Evolutionary conservation across 768 basidiomycete genomes (phyloP).

Genomic region (Favolaschia claudopus): DNA sequence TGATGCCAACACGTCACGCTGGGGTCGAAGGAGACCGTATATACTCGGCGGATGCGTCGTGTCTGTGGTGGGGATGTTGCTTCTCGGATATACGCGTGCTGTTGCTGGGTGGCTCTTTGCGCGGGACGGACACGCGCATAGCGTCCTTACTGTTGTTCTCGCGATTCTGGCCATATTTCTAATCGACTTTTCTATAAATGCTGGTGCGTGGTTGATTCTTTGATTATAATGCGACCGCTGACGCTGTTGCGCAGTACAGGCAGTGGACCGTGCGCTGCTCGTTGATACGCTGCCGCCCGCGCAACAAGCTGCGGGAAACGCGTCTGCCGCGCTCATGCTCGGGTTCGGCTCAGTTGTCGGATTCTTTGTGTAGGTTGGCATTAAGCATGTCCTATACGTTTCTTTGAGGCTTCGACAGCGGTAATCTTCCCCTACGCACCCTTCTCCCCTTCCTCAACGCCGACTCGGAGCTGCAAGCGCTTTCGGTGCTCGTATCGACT

Average conservation of each 20-base stretch:
- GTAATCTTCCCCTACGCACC: conserved; percentile 77
- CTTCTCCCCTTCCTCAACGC: conserved; percentile 77
- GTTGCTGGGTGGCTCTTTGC: conserved; percentile 61
- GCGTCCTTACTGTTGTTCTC: conserved; percentile 73
- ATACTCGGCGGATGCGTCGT: conserved; percentile 75
- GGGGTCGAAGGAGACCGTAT: conserved; percentile 86
- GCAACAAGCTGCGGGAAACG: conserved; percentile 86
- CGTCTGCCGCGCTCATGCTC: conserved; percentile 95
- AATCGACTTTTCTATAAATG: conserved; percentile 68
- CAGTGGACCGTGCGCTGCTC: conserved; percentile 88
- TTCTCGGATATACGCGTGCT: conserved; percentile 83
- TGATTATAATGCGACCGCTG: not conserved
- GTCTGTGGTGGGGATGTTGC: conserved; percentile 76
- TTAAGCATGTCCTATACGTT: not conserved
- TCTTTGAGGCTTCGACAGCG: conserved; percentile 51
- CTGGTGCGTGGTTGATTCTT: conserved; percentile 38
- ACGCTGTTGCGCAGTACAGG: conserved; percentile 68
- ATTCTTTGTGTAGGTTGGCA: conserved; percentile 80
- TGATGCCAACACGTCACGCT: conserved; percentile 82
- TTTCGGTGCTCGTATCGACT: conserved; percentile 77
- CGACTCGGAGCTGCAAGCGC: conserved; percentile 78
- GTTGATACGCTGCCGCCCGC: conserved; percentile 83
- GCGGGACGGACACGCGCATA: conserved; percentile 50
- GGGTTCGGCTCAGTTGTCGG: conserved; percentile 87
- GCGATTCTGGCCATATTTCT: conserved; percentile 66